Base-by-base conservation (phyloP, 441 rosid species). In the Gossypium gossypioides region DNA sequence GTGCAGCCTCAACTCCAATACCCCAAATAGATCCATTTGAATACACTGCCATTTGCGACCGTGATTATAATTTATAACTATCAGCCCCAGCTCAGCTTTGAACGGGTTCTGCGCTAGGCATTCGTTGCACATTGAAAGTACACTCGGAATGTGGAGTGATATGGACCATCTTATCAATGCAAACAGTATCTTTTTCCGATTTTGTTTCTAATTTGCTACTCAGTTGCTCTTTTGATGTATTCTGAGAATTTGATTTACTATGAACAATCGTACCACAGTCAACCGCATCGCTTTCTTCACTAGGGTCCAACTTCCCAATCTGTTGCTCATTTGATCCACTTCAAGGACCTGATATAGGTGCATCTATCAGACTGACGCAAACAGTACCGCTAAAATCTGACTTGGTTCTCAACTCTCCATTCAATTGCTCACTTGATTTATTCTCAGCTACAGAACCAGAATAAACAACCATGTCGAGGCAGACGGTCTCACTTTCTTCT, bases 91-190 rank as follows among this genome's bases (percentile, higher is more conserved):
- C 76, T 83, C 83, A 88, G 86, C 87, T 89, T 72, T 78, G 86
- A 24, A 85, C 86, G 76, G 88, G 83, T 79, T 87, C 91, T 42
- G 91, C 75, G 72, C 76, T 86, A 0, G 82, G 80, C 72, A 76
- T 78, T 73, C 75, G 88, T 50, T 83, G 85, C 75, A 81, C 76
- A 9, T 69, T 76, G 32, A 81, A 78, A 42, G 67, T 77, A 54
- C 70, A 68, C 37, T 80, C 84, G 0, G 68, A 10, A 3, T 16
- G 74, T 52, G 76, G 22, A 56, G 66, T 71, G 40, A 40, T 61
- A 4, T 51, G 74, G 21, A 34, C 75, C 34, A 60, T 44, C 7
- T 52, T 68, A 27, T 51, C 75, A 0, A 19, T 50, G 59, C 71
- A 50, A 68, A 27, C 59, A 8, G 9, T 32, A 15, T 27, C 58